Conservation (phyloP, 768 basidiomycete genomes). For the Lactifluus volemus region DNA sequence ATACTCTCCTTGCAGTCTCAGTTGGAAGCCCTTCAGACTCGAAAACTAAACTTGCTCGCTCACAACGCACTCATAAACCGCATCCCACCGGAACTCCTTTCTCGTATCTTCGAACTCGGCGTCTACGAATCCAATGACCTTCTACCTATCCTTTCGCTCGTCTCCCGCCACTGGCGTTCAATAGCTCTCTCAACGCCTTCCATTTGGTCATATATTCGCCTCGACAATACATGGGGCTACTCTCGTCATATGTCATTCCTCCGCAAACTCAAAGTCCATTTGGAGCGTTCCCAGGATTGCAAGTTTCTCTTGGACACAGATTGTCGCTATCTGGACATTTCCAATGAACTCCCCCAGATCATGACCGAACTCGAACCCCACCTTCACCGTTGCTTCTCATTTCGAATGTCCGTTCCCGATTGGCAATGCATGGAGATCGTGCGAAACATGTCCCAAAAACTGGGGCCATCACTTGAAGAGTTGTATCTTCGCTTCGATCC, state of each 20-base stretch:
- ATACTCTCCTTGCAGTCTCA: slow-evolving; percentile 23
- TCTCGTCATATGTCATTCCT: slow-evolving; percentile 23
- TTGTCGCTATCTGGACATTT: slow-evolving; percentile 22
- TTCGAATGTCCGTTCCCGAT: slow-evolving; percentile 24
- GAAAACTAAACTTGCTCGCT: slow-evolving; percentile 21
- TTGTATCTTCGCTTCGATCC: slow-evolving; percentile 25
- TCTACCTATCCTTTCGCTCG: slow-evolving; percentile 21
- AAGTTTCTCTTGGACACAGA: slow-evolving; percentile 26
- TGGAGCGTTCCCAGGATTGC: slow-evolving; percentile 25
- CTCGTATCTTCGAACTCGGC: slow-evolving; percentile 26
- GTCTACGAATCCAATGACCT: slow-evolving; percentile 23
- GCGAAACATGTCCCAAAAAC: slow-evolving; percentile 17
- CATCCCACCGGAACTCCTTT: slow-evolving; percentile 26
- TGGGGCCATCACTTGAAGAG: slow-evolving; percentile 25
- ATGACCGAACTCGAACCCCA: slow-evolving; percentile 24
- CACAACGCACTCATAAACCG: slow-evolving; percentile 23
- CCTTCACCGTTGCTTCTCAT: slow-evolving; percentile 26
- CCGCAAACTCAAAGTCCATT: slow-evolving; percentile 21
- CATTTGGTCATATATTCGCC: slow-evolving; percentile 27
- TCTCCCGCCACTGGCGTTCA: slow-evolving; percentile 24
- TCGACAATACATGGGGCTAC: slow-evolving; percentile 24
- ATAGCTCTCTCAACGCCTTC: slow-evolving; percentile 23
- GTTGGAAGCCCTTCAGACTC: slow-evolving; percentile 21
- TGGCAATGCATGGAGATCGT: slow-evolving; percentile 25
- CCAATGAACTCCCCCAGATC: slow-evolving; percentile 21